Evolutionary conservation across 768 basidiomycete species (phyloP), one percentile per base, ranked within the genome.

Genomic region (Lactarius indigo): DNA sequence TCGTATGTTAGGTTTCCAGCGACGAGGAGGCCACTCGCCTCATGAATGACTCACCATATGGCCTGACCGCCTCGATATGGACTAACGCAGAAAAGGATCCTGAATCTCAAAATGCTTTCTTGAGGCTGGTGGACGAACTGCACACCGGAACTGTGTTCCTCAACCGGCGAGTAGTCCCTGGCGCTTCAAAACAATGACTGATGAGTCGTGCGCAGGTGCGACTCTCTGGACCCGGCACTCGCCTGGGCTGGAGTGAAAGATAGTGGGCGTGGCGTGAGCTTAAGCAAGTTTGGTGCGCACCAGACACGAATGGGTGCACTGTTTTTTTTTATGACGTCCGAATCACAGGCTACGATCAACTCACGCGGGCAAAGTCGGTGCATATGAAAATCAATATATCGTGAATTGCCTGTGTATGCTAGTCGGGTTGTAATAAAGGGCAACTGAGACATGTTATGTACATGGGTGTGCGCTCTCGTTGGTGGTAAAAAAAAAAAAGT

Each of bases 41-140:
- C 37, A 99, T 99, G 92, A 98, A 99, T 76, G 95, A 98, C 75
- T 97, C 96, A 18, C 86, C 85, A 0, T 98, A 96, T 74, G 97
- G 97, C 17, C 82, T 99, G 26, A 99, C 96, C 1, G 94, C 93
- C 5, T 95, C 94, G 20, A 76, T 99, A 37, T 99, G 96, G 97
- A 98, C 97, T 1, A 84, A 92, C 71, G 84, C 81, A 0, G 81
- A 83, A 33, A 78, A 77, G 3, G 83, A 87, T 64, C 75, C 81
- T 0, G 83, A 83, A n/a, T 92, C 91, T 0, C 83, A 90, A 68
- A 73, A 76, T 2, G 87, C 84, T 0, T 97, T 98, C 78, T 72
- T 88, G 64, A 76, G 75, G 57, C 79, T 96, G 30, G 85, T 82
- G 8, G 87, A 90, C 59, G 83, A 85, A 68, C 76, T 98, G 37